A percentile compares a stretch with the other conserved stretches of the same genome.
Evolutionary conservation across 2,329 filamentous ascomycete genomes (phyloP).

Genomic region (Cryphonectria parasitica): DNA sequence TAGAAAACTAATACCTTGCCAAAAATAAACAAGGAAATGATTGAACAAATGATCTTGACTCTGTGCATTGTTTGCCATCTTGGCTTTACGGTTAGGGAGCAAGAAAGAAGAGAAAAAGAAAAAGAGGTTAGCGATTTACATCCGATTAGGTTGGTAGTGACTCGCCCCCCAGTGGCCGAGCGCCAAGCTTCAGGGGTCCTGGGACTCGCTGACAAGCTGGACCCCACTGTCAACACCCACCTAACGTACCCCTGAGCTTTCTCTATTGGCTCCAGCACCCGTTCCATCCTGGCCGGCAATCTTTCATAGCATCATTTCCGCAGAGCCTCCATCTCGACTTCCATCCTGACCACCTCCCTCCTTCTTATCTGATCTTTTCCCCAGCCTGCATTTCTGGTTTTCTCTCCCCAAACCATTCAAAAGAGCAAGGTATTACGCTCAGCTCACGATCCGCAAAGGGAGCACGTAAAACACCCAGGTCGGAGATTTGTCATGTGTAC

Average conservation of each 20-base stretch:
- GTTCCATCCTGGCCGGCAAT: neutral
- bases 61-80: neutral
- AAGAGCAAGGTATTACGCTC: slow-evolving; percentile 27
- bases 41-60: neutral
- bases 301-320: neutral
- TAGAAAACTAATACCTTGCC: too few species aligned
- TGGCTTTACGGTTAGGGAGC: neutral
- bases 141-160: too few species aligned
- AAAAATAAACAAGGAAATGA: neutral
- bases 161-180: neutral
- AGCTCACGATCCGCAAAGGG: slow-evolving; percentile 14
- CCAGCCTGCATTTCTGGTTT: slow-evolving; percentile 18
- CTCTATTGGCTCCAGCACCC: slow-evolving; percentile 1
- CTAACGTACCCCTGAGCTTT: neutral
- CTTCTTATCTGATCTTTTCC: slow-evolving; percentile 27
- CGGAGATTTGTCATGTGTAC: slow-evolving; percentile 23
- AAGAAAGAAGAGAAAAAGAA: neutral
- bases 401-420: slow-evolving; percentile 21
- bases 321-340: slow-evolving; percentile 10
- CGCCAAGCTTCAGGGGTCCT: neutral
- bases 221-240: neutral
- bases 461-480: slow-evolving; percentile 24
- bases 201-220: neutral
- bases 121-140: neutral
- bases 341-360: neutral